These are phyloP conservation scores for Erigeron philadelphicus DNA, from an alignment of 140 eudicot species.

Conservation along the genomic window DNA sequence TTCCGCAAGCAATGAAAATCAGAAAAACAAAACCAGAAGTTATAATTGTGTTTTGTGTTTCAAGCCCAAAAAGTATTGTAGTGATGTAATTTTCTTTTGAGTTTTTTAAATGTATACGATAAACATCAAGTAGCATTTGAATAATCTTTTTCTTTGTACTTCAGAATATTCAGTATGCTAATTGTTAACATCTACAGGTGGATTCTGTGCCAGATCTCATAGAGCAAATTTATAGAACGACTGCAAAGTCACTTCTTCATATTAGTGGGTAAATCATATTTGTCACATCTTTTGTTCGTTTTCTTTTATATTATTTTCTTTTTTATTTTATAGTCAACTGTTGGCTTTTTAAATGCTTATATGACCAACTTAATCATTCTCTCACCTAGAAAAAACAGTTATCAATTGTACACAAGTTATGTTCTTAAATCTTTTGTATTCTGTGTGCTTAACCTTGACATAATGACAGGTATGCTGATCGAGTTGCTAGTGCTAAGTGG, in stretches of 20 bases:
- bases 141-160: neutral
- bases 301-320: slow-evolving; percentile 4
- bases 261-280: slow-evolving; percentile 72
- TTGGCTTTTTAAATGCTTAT: neutral
- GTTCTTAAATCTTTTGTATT: neutral
- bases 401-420: neutral
- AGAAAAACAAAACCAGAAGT: neutral
- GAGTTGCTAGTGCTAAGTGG: slow-evolving; percentile 93
- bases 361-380: slow-evolving; percentile 2
- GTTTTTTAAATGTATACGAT: neutral
- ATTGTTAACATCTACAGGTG: slow-evolving; percentile 46
- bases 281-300: slow-evolving; percentile 17
- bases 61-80: neutral
- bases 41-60: slow-evolving; percentile 8
- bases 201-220: slow-evolving; percentile 88
- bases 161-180: neutral
- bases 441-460: slow-evolving; percentile 22
- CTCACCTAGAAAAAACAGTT: neutral
- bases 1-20: slow-evolving; percentile 7
- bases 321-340: slow-evolving; percentile 16
- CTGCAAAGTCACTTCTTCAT: slow-evolving; percentile 85
- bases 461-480: slow-evolving; percentile 84
- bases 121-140: neutral
- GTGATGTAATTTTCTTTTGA: too few species aligned
- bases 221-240: slow-evolving; percentile 76